Base-by-base conservation (phyloP, 140 eudicot species). In the Bidens hawaiensis region DNA sequence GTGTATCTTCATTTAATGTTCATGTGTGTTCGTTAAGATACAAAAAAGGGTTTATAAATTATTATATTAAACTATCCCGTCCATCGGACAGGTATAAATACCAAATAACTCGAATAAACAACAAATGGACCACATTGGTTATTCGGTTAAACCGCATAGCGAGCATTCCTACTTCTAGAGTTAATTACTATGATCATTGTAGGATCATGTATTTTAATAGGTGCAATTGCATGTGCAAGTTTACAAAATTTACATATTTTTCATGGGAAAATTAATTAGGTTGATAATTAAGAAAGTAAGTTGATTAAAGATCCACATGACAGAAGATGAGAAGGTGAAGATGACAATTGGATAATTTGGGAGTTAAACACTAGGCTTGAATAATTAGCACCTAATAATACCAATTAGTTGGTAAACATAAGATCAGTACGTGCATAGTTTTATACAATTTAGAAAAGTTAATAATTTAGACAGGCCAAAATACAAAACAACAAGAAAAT, bases 331-430 rank as follows among this genome's bases (percentile, higher is more conserved):
- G 70, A 71, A 18, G 30, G 57, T 51, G 47, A 71, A 51, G 57
- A 49, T 62, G 70, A 62, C 55, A 70, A 61, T 49, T 61, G 38
- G 47, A 14, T n/a, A 22, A 17, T 36, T 62, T 71, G 76, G 76
- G 57, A 62, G 69, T 61, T 28, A 51, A 41, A 62, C 63, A 71
- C 69, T 71, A 60, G 48, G 69, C 63, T 27, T 41, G 13, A 25
- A 41, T n/a, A n/a, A n/a, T 28, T 49, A 8, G 38, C 62, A 49
- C 61, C 40, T 33, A 23, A 60, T 49, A 16, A 60, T 33, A 70
- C 57, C 57, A 49, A 71, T 26, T 38, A 14, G 43, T 71, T 8
- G n/a, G 47, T 61, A 48, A 49, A 40, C 76, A 49, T 70, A 26
- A 70, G 14, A 43, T 68, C 33, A 7, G 27, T 19, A 22, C 12